Conservation (phyloP, 768 basidiomycete genomes). For the Amanita subjunquillea region DNA sequence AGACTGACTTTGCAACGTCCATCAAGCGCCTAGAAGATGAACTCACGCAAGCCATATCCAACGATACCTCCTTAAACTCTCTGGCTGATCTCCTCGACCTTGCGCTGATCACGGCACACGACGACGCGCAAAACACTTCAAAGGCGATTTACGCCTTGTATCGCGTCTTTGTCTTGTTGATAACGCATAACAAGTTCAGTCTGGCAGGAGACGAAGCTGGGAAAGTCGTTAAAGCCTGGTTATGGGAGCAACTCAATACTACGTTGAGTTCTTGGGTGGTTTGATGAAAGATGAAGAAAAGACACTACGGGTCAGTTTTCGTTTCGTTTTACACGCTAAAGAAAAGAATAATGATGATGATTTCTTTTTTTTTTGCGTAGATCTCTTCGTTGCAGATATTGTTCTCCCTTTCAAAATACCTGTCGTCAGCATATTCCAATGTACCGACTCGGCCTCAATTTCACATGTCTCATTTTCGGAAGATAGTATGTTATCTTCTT, state of each 20-base stretch:
- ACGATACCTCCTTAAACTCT: conserved; percentile 61
- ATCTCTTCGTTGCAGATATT: conserved; percentile 64
- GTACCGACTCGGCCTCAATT: conserved; percentile 45
- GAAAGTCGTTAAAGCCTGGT: conserved; percentile 67
- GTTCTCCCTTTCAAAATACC: conserved; percentile 66
- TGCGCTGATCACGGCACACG: conserved; percentile 27
- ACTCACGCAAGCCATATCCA: conserved; percentile 41
- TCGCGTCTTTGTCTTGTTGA: conserved; percentile 58
- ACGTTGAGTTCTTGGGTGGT: conserved; percentile 56
- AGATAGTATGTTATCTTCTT: conserved; percentile 49
- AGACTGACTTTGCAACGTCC: conserved; percentile 13
- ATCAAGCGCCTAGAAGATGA: conserved; percentile 43
- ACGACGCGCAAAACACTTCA: conserved; percentile 46
- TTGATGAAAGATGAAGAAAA: conserved; percentile 74
- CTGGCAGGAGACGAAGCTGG: conserved; percentile 40
- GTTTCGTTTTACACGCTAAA: background rate
- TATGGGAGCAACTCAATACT: conserved; percentile 69
- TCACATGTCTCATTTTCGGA: conserved; percentile 58
- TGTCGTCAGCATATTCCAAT: conserved; percentile 55
- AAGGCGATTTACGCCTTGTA: conserved; percentile 80
- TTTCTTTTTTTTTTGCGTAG: conserved; percentile 22
- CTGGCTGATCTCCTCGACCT: conserved; percentile 66
- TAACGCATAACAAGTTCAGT: conserved; percentile 48
- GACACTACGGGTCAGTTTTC: conserved; percentile 50
- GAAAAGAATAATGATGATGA: too few relatives aligned